Conservation (phyloP, 1,284 basidiomycete species). For the Sporisorium reilianum region DNA sequence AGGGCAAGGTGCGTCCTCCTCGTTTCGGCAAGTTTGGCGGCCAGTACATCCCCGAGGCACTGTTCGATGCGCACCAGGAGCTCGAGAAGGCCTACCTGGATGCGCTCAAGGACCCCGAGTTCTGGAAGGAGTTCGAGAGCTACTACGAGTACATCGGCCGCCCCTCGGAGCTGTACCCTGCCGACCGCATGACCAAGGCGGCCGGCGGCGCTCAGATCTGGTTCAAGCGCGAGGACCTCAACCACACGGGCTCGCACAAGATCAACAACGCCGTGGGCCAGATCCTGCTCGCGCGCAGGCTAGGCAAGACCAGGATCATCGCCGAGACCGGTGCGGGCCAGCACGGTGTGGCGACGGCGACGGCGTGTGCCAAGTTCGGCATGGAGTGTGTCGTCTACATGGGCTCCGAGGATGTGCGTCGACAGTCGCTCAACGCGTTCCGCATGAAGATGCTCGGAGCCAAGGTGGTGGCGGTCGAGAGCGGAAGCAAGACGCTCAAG, state of each 20-base stretch:
- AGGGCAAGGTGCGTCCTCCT: constrained; percentile 72
- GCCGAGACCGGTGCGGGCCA: constrained; percentile 99
- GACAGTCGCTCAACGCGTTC: constrained; percentile 97
- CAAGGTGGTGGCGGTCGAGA: constrained; percentile 85
- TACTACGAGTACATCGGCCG: constrained; percentile 90
- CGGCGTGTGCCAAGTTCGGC: constrained; percentile 95
- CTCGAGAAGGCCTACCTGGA: constrained; percentile 89
- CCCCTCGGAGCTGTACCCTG: constrained; percentile 79
- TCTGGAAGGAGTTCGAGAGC: constrained; percentile 91
- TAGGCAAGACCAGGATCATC: constrained; percentile 97
- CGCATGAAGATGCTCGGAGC: constrained; percentile 97
- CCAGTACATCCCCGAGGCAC: constrained; percentile 93
- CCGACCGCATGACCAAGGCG: constrained; percentile 80
- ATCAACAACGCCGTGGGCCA: constrained; percentile 69
- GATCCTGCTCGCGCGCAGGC: constrained; percentile 87
- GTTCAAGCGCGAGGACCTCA: constrained; percentile 96
- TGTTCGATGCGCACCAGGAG: constrained; percentile 90
- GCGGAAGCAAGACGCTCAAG: constrained; percentile 94
- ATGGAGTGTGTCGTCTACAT: constrained; percentile 97
- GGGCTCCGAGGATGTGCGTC: constrained; percentile 96
- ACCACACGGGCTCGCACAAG: constrained; percentile 69
- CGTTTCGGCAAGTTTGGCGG: constrained; percentile 97
- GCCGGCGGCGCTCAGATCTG: constrained; percentile 93
- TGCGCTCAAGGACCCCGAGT: constrained; percentile 87
- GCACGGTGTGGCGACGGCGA: constrained; percentile 98